Evolutionary conservation across 768 basidiomycete genomes (phyloP).

Genomic region (Russula earlei): DNA sequence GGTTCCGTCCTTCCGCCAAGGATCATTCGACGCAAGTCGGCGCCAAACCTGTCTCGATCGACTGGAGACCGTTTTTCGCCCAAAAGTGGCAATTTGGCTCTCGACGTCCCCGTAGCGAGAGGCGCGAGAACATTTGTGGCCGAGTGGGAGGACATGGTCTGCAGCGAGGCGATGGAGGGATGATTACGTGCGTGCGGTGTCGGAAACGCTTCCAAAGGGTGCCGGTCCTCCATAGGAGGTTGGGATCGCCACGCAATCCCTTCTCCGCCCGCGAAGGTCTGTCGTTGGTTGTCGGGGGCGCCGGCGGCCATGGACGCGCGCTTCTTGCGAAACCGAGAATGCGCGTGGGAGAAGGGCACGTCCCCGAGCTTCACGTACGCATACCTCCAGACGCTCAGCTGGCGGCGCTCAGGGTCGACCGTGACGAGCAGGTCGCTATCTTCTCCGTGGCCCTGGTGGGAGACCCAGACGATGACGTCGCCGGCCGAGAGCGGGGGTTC

Average conservation of each 20-base stretch:
- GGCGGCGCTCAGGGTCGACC: conserved; percentile 41
- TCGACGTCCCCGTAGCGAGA: conserved; percentile 22
- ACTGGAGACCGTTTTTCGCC: conserved; percentile 26
- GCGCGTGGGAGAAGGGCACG: conserved; percentile 34
- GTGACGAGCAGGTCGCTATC: conserved; percentile 48
- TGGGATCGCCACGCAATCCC: conserved; percentile 12
- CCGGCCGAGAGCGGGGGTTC: conserved; percentile 42
- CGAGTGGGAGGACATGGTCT: conserved; percentile 45
- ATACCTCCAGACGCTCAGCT: conserved; percentile 65
- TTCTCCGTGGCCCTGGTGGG: conserved; percentile 33
- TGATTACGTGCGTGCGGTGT: conserved; percentile 14
- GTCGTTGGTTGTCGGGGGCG: conserved; percentile 19
- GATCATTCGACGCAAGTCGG: conserved; percentile 61
- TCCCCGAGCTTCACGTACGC: conserved; percentile 54
- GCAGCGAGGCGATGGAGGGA: conserved; percentile 36
- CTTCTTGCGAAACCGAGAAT: conserved; percentile 31
- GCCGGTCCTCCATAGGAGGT: conserved; percentile 24
- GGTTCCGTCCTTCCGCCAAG: conserved; percentile 41
- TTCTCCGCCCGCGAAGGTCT: conserved; percentile 19
- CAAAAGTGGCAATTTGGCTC: neutral
- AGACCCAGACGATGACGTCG: conserved; percentile 58
- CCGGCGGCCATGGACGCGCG: conserved; percentile 23
- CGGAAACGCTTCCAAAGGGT: conserved; percentile 29
- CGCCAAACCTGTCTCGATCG: conserved; percentile 42
- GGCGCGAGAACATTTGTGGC: conserved; percentile 35